A percentile compares a stretch with the other conserved stretches of the same genome.
Evolutionary conservation across 2,329 filamentous ascomycete species (phyloP).

Genomic region (Diaporthe ilicicola): DNA sequence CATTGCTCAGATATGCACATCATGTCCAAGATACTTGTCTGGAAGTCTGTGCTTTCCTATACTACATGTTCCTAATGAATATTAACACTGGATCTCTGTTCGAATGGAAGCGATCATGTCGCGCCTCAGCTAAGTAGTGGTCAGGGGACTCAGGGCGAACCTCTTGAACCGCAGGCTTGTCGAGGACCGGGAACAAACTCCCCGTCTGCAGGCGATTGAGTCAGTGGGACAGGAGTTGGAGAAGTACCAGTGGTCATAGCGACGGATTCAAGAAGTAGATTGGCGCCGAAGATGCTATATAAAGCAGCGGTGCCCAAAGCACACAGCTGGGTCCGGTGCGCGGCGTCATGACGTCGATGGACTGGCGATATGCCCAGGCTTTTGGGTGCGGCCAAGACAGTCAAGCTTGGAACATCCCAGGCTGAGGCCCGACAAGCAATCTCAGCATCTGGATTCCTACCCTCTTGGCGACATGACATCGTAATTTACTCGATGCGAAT

Average conservation of each 20-base stretch:
- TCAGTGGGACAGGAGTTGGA: background rate
- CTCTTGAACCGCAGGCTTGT: conserved; percentile 10
- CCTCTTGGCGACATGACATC: conserved; percentile 10
- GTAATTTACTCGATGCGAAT: background rate
- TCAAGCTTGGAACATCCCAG: background rate
- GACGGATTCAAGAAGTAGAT: background rate
- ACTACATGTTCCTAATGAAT: background rate
- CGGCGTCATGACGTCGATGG: background rate
- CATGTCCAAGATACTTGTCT: background rate
- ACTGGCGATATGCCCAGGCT: background rate
- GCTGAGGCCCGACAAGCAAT: background rate
- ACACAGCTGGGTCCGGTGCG: background rate
- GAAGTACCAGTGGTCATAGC: background rate
- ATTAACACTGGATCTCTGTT: background rate
- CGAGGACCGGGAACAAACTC: background rate
- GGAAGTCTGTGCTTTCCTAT: background rate
- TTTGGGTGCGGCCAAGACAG: background rate
- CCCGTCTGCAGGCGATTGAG: conserved; percentile 16
- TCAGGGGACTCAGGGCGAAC: background rate
- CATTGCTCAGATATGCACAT: background rate
- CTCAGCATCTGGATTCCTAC: background rate
- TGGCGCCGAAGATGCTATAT: background rate
- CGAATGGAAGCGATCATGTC: background rate
- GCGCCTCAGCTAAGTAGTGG: conserved; percentile 7
- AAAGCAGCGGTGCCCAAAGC: background rate